Base-by-base conservation (phyloP, 371 early-diverging fungal species). In the Batkoa obscura region DNA sequence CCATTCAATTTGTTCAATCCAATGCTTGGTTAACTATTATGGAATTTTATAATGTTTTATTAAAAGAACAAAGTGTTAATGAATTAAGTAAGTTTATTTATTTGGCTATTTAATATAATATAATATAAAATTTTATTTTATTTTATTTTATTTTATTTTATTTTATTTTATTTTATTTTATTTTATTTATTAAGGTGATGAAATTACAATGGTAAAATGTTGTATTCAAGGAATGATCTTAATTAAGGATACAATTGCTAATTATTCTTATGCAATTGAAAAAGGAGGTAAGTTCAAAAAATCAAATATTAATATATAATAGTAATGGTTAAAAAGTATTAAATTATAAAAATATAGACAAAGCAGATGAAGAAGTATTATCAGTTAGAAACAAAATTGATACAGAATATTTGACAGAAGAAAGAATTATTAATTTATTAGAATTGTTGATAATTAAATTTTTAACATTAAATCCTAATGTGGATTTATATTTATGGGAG, bases 401-500 rank as follows among this genome's bases (percentile, higher is more conserved):
- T 31, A 62, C 67, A 23, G 68, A 75, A n/a, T 72, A 90, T 13
- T 62, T 90, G 60, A 86, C 84, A 0, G 70, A 78, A 0, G 76
- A 71, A 0, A 83, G 83, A 51, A 77, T 87, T 4, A 61, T 64
- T 39, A 59, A 64, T 13, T 74, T 79, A 55, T 72, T 79, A 5
- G 77, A 88, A 62, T 71, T 76, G 1, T 65, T 92, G 17, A 74
- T 92, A 34, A 71, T 80, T 3, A 73, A 79, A 55, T 90, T 88
- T 55, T 71, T 94, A 68, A 66, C 78, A 6, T 63, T 89, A 34
- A 73, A 73, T 17, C 69, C 73, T 50, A 5, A 33, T 0, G 71
- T 66, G 8, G 92, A 92, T 63, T 64, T 90, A 57, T 72, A 67
- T 32, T 67, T 67, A 61, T 92, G 91, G 93, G 80, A 85, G 49